Conservation (phyloP, 805 yeast genomes). For the Wickerhamomyces sydowiorum region DNA sequence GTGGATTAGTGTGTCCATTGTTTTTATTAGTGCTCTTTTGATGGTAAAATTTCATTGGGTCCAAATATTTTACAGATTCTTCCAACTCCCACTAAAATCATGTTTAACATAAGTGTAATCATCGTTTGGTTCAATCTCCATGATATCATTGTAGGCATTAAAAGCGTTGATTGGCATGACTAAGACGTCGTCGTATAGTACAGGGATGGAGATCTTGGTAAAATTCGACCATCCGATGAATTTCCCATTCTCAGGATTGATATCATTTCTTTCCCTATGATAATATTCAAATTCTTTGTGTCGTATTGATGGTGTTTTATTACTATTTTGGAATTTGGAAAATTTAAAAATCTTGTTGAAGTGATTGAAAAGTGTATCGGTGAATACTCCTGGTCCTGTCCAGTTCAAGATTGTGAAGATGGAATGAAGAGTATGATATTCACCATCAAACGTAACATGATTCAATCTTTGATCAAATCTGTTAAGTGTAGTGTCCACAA, state of each 20-base stretch:
- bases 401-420: constrained; percentile 30
- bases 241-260: constrained; percentile 8
- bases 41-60: background rate
- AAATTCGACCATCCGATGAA: constrained; percentile 51
- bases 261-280: constrained; percentile 2
- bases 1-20: too few relatives aligned
- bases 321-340: background rate
- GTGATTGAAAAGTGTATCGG: constrained; percentile 37
- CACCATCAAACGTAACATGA: constrained; percentile 20
- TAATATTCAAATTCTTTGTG: constrained; percentile 26
- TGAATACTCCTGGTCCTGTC: constrained; percentile 47
- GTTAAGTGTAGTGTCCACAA: constrained; percentile 43
- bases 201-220: constrained; percentile 46
- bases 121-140: constrained; percentile 43
- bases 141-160: constrained; percentile 54
- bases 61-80: constrained; percentile 14
- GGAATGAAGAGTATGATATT: constrained; percentile 26
- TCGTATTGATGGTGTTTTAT: background rate
- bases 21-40: too few relatives aligned
- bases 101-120: constrained; percentile 50
- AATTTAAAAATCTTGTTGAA: constrained; percentile 24
- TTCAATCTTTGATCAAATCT: constrained; percentile 28
- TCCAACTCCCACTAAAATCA: constrained; percentile 56
- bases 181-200: constrained; percentile 54
- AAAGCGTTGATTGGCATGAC: constrained; percentile 61